Evolutionary conservation across 163 green algal species (phyloP), one percentile per base, ranked within the genome.

Genomic region (Scenedesmus sp.): DNA sequence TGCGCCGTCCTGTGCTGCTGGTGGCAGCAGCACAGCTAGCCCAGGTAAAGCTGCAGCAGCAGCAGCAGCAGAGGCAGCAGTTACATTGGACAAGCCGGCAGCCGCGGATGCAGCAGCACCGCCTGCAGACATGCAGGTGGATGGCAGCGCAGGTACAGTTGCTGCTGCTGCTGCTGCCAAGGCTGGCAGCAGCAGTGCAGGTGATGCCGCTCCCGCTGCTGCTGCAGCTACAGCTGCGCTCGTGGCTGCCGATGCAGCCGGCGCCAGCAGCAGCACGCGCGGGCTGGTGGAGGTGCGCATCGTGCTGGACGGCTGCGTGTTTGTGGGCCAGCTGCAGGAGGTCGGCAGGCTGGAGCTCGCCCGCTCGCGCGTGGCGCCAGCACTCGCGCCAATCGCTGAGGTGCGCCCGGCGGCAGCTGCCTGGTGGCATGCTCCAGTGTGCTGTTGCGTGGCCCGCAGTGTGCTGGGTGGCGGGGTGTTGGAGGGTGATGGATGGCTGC

Each of bases 241-340:
- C 1, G 20, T 40, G 40, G 3, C 72, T 72, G 59, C 24, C 22
- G 10, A 43, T 35, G 33, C 33, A 46, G 30, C 13, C 73, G 30
- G 35, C 35, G 35, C 35, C 83, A n/a, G 37, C 76, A 18, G 40
- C 76, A 49, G 16, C 72, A 87, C 59, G 40, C 43, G 59, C 0
- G 84, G 70, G 4, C 6, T 53, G 24, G 70, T 91, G 30, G 87
- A 91, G 65, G 78, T 87, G 3, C 76, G 76, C 59, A 87, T 91
- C 22, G 56, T 91, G 56, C 79, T 91, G 9, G 87, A 86, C 33
- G 87, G 87, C 79, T 86, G 79, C 51, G 81, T 91, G 49, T 91
- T 83, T 49, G 79, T 87, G 10, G 87, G 87, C 3, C 87, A 70
- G 73, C 86, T 91, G 35, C 35, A 61, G 30, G 76, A 91, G 56